Conservation (phyloP, 371 early-diverging fungal species). For the Smittium culicis region DNA sequence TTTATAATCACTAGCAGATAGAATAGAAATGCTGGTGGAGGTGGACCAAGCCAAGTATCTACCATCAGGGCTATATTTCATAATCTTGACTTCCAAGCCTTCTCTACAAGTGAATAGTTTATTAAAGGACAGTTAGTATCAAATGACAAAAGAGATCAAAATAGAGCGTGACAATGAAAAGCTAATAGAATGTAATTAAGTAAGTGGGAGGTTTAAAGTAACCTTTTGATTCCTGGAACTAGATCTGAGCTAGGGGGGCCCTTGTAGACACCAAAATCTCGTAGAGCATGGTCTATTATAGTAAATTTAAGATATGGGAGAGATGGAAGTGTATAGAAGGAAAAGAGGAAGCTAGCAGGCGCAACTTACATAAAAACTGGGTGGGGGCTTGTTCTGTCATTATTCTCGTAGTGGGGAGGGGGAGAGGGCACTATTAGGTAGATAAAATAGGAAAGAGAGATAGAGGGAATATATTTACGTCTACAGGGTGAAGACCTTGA, state of each 20-base stretch:
- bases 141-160: neutral
- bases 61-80: slow-evolving; percentile 74
- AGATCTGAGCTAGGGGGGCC: slow-evolving; percentile 43
- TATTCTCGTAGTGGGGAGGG: too few relatives aligned
- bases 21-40: slow-evolving; percentile 50
- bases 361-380: too few relatives aligned
- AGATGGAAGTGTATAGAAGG: too few relatives aligned
- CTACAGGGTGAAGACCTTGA: too few relatives aligned
- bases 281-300: slow-evolving; percentile 42
- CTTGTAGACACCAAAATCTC: slow-evolving; percentile 45
- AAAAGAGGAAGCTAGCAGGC: too few relatives aligned
- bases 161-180: neutral
- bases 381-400: too few relatives aligned
- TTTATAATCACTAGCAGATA: slow-evolving; percentile 47
- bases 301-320: too few relatives aligned
- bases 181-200: neutral
- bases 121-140: neutral
- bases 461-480: too few relatives aligned
- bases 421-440: too few relatives aligned
- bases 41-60: slow-evolving; percentile 60
- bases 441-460: too few relatives aligned
- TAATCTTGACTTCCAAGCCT: slow-evolving; percentile 42
- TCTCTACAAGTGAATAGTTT: too few relatives aligned
- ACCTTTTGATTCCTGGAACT: slow-evolving; percentile 38
- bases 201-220: slow-evolving; percentile 10